phyloP scores from a whole-genome alignment of 208 protist genomes.

The Angomonas ambiguus region DNA sequence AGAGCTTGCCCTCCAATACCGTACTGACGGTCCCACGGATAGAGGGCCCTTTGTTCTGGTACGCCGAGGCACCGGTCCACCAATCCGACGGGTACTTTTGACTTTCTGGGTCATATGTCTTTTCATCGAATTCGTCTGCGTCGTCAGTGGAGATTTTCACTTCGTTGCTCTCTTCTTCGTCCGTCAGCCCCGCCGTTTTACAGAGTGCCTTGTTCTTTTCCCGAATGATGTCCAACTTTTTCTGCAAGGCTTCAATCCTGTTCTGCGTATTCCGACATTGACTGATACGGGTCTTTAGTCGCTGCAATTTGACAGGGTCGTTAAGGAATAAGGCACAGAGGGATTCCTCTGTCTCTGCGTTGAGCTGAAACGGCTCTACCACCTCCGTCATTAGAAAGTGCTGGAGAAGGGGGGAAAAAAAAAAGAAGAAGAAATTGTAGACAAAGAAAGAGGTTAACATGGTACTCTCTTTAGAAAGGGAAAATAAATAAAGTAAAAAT shows the following conservation, averaged over 20 bases:
- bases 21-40: constrained; percentile 34
- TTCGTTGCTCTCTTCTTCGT: neutral
- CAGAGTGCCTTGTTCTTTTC: neutral
- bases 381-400: neutral
- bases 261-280: neutral
- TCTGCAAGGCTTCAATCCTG: constrained; percentile 11
- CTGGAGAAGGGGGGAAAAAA: neutral
- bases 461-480: neutral
- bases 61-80: constrained; percentile 12
- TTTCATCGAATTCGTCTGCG: constrained; percentile 23
- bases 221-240: neutral
- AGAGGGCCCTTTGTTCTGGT: constrained; percentile 19
- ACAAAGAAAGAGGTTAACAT: neutral
- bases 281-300: constrained; percentile 14
- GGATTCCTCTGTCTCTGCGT: constrained; percentile 13
- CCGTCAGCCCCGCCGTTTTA: neutral
- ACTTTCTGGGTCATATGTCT: neutral
- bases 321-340: constrained; percentile 14
- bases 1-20: constrained; percentile 50
- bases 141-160: constrained; percentile 2
- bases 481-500: neutral
- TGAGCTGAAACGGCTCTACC: constrained; percentile 7
- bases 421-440: constrained; percentile 3
- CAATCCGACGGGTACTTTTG: constrained; percentile 17
- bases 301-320: constrained; percentile 8